Conservation (phyloP, 108 stramenopile species). For the Asterionellopsis glacialis region DNA sequence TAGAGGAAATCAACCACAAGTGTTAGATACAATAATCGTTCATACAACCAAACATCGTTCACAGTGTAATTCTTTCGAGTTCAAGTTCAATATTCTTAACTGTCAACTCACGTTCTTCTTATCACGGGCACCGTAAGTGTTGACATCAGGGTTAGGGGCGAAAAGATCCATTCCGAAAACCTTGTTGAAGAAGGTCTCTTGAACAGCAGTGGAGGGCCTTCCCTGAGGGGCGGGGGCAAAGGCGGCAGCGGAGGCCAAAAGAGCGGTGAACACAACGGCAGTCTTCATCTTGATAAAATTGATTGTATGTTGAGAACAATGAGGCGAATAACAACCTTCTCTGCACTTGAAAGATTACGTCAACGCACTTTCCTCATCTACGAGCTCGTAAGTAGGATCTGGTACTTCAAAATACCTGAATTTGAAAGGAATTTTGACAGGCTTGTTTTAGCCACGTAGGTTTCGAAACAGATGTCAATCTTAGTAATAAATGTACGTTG, state of each 20-base stretch:
- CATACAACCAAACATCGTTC: not conserved
- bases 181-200: constrained; percentile 35
- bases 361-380: too few species aligned
- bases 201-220: constrained; percentile 15
- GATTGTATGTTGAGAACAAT: not conserved
- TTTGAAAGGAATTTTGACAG: too few species aligned
- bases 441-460: too few species aligned
- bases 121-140: constrained; percentile 75
- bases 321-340: not conserved
- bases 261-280: constrained; percentile 58
- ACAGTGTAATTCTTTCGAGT: not conserved
- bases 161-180: constrained; percentile 74
- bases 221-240: constrained; percentile 56
- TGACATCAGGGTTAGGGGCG: constrained; percentile 48
- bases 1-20: not conserved
- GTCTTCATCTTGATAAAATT: constrained; percentile 57
- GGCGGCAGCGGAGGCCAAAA: constrained; percentile 64
- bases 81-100: not conserved
- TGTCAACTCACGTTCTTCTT: constrained; percentile 57
- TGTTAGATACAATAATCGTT: not conserved
- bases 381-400: too few species aligned
- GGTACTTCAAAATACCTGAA: too few species aligned
- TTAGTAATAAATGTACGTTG: too few species aligned
- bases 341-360: too few species aligned
- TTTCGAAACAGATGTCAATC: too few species aligned